These are phyloP conservation scores for Cercospora citrullina DNA, from an alignment of 2,329 filamentous ascomycete species.

Conservation along the genomic window DNA sequence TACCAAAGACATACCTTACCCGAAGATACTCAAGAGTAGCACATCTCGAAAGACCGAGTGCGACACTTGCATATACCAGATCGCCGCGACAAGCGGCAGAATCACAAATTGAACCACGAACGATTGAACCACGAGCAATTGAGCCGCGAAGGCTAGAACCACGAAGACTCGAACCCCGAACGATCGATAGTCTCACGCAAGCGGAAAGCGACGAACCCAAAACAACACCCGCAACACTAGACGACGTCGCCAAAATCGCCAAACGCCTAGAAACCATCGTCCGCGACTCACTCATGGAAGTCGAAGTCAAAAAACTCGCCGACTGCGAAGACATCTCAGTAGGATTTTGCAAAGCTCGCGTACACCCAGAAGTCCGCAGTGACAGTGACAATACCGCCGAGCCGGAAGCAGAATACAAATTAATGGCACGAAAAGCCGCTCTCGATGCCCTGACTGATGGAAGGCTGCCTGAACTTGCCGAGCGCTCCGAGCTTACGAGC, in stretches of 20 bases:
- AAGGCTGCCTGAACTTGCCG: slow-evolving; percentile 6
- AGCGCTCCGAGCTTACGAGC: slow-evolving; percentile 12
- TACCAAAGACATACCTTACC: neutral
- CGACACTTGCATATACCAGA: neutral
- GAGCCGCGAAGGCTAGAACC: neutral
- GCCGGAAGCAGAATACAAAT: neutral
- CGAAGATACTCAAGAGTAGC: slow-evolving; percentile 5
- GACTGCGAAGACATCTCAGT: slow-evolving; percentile 1
- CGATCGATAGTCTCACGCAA: neutral
- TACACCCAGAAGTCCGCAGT: slow-evolving; percentile 1
- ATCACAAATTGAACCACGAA: neutral
- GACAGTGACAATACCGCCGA: neutral
- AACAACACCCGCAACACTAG: neutral
- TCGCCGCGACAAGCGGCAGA: neutral
- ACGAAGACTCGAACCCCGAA: neutral
- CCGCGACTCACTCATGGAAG: neutral
- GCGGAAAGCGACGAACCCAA: neutral
- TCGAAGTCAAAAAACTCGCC: neutral
- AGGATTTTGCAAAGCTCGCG: neutral
- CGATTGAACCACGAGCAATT: neutral
- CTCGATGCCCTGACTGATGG: neutral
- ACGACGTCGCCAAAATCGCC: neutral
- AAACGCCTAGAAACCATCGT: neutral
- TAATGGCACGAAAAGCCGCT: neutral
- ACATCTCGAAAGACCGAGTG: neutral